These are phyloP conservation scores for Dothistroma septosporum DNA, from an alignment of 2,329 filamentous ascomycete species.

Conservation along the genomic window DNA sequence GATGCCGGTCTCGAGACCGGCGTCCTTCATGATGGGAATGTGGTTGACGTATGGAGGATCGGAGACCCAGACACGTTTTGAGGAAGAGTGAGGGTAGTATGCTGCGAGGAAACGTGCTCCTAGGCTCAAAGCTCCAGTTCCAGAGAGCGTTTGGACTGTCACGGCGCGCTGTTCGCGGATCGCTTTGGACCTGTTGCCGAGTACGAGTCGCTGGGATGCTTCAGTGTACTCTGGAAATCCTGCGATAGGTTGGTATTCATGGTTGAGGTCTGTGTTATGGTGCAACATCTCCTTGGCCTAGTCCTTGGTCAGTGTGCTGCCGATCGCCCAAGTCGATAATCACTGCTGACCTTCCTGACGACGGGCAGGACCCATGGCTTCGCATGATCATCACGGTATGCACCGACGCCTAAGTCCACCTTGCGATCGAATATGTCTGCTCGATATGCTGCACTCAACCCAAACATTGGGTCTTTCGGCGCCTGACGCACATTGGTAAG, in stretches of 20 bases:
- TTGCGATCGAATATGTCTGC: constrained; percentile 79
- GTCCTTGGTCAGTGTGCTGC: not conserved
- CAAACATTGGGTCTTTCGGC: constrained; percentile 5
- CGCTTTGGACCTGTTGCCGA: constrained; percentile 75
- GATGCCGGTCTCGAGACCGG: constrained; percentile 68
- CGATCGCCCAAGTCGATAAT: not conserved
- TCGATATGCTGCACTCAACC: constrained; percentile 1
- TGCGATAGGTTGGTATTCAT: constrained; percentile 97
- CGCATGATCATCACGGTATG: constrained; percentile 95
- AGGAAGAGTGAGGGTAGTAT: constrained; percentile 61
- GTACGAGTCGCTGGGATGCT: constrained; percentile 85
- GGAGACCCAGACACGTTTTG: not conserved
- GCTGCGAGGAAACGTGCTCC: constrained; percentile 89
- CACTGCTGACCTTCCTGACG: constrained; percentile 60
- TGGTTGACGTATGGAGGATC: constrained; percentile 65
- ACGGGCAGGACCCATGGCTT: constrained; percentile 97
- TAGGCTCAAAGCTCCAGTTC: constrained; percentile 90
- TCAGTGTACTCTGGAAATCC: constrained; percentile 80
- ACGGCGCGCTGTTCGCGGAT: constrained; percentile 75
- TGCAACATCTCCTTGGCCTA: not conserved
- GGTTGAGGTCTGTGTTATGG: constrained; percentile 74
- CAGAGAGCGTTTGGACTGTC: constrained; percentile 91
- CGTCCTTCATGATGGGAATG: constrained; percentile 96
- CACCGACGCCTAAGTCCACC: constrained; percentile 97
- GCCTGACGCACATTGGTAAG: constrained; percentile 3